Evolutionary conservation across 176 grass and related monocot genomes (phyloP).

Genomic region (Carex scoparia): DNA sequence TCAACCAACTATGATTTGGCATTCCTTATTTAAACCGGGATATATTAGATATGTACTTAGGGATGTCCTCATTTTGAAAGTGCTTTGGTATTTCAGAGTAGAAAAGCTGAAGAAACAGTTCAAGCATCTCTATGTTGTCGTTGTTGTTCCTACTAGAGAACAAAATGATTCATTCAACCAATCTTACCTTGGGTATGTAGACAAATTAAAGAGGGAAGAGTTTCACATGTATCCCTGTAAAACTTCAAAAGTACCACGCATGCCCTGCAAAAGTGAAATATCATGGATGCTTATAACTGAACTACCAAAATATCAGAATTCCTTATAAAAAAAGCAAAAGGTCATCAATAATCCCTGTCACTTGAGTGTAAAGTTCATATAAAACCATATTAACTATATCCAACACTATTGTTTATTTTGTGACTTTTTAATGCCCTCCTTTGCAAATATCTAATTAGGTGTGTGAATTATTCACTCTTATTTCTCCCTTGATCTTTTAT

Average conservation of each 20-base stretch:
- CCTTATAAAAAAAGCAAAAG: background rate
- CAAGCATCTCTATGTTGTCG: conserved; percentile 64
- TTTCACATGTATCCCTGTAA: background rate
- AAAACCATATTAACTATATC: background rate
- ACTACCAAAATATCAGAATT: background rate
- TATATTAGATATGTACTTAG: background rate
- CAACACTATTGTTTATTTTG: background rate
- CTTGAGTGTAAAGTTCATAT: background rate
- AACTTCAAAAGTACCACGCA: background rate
- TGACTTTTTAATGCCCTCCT: background rate
- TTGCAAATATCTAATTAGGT: background rate
- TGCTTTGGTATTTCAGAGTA: conserved; percentile 40
- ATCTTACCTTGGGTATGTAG: conserved; percentile 57
- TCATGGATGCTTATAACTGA: background rate
- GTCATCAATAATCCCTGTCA: background rate
- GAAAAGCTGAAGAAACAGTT: conserved; percentile 68
- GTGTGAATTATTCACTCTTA: background rate
- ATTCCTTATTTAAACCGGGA: conserved; percentile 15
- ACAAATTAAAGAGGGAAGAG: background rate
- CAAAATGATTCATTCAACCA: conserved; percentile 72
- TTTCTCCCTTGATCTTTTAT: background rate
- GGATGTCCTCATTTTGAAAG: conserved; percentile 6
- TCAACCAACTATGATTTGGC: background rate
- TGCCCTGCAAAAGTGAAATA: background rate
- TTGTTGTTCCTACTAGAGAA: conserved; percentile 48